Percentiles rank a stretch among this genome's conserved stretches.
Evolutionary conservation across 2,329 filamentous ascomycete species (phyloP).

Genomic region (Trematosphaeria pertusa): DNA sequence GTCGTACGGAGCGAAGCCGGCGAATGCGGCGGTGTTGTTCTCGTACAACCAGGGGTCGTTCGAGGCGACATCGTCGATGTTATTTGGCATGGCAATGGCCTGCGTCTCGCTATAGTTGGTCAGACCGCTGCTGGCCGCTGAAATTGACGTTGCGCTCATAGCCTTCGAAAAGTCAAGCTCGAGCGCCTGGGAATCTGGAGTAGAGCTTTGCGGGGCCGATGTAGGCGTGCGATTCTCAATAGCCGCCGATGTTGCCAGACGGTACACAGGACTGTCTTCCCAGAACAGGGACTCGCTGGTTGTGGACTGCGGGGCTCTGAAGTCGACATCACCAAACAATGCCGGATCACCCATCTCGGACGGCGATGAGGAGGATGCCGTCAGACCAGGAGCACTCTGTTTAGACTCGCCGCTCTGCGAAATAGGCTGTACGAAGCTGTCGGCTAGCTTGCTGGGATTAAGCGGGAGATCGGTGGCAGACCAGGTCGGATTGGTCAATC

Average conservation of each 20-base stretch:
- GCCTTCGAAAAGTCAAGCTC: constrained; percentile 41
- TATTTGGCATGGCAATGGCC: constrained; percentile 43
- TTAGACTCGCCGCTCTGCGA: constrained; percentile 52
- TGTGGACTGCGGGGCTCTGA: constrained; percentile 37
- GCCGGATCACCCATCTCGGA: constrained; percentile 48
- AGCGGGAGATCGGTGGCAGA: constrained; percentile 50
- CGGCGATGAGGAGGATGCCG: constrained; percentile 49
- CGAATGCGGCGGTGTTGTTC: constrained; percentile 30
- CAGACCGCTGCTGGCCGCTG: constrained; percentile 30
- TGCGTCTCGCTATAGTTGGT: constrained; percentile 35
- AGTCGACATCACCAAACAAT: constrained; percentile 44
- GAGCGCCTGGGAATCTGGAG: constrained; percentile 31
- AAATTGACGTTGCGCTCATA: constrained; percentile 26
- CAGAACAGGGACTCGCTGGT: constrained; percentile 45
- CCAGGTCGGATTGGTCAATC: constrained; percentile 44
- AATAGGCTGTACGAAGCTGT: constrained; percentile 45
- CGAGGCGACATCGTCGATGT: constrained; percentile 34
- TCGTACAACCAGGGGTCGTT: constrained; percentile 42
- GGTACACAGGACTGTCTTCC: constrained; percentile 47
- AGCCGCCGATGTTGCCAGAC: constrained; percentile 31
- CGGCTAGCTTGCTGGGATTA: constrained; percentile 45
- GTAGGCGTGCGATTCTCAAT: constrained; percentile 32
- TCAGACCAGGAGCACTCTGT: constrained; percentile 48
- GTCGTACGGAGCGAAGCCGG: constrained; percentile 33
- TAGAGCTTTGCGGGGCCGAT: constrained; percentile 29